phyloP scores from a whole-genome alignment of 2,329 filamentous ascomycete genomes.

The Dactylellina haptotyla region DNA sequence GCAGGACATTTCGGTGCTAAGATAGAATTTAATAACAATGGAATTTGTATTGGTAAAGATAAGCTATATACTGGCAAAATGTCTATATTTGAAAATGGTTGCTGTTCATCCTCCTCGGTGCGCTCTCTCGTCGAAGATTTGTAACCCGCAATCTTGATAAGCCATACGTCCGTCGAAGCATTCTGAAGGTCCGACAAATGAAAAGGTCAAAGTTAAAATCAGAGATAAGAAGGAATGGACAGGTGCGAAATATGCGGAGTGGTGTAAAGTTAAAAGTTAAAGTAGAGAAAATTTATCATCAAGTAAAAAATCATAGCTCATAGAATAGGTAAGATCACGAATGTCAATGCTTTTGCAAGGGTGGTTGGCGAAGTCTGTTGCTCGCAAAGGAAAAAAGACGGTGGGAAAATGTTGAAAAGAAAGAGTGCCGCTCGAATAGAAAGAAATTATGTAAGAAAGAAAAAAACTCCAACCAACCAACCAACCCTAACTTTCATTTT shows the following conservation, averaged over 20 bases:
- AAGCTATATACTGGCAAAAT: background rate
- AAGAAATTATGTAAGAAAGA: slow-evolving; percentile 34
- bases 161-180: slow-evolving; percentile 17
- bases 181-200: slow-evolving; percentile 11
- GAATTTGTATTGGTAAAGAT: slow-evolving; percentile 5
- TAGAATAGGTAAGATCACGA: slow-evolving; percentile 5
- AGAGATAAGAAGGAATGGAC: background rate
- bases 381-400: background rate
- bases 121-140: background rate
- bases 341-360: slow-evolving; percentile 34
- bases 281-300: slow-evolving; percentile 13
- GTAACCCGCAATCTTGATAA: slow-evolving; percentile 1
- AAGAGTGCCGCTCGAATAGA: slow-evolving; percentile 34
- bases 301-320: slow-evolving; percentile 38
- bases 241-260: slow-evolving; percentile 14
- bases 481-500: slow-evolving; percentile 42
- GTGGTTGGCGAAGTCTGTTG: slow-evolving; percentile 24
- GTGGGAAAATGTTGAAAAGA: slow-evolving; percentile 1
- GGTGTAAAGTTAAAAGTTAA: slow-evolving; percentile 9
- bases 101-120: slow-evolving; percentile 20
- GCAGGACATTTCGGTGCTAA: background rate
- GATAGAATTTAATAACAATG: background rate
- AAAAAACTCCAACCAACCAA: slow-evolving; percentile 48
- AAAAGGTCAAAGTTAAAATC: background rate
- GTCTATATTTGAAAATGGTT: slow-evolving; percentile 4